Conservation (phyloP, 257 asterid species). For the Solanum okadae region DNA sequence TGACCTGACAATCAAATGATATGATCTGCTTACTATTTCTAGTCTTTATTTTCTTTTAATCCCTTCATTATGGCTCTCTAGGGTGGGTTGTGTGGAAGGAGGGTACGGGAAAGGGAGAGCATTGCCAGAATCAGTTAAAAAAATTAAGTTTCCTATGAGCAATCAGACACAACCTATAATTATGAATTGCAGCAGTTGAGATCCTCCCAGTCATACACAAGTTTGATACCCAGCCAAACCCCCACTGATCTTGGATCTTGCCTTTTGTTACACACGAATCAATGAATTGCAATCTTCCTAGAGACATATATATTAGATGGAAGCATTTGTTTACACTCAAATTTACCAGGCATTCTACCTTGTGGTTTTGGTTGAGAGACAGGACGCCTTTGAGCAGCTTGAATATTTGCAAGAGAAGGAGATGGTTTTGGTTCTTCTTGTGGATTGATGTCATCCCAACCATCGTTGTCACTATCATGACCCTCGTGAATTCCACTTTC, state of each 20-base stretch:
- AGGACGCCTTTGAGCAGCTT: slow-evolving; percentile 88
- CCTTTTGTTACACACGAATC: background rate
- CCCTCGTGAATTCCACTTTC: slow-evolving; percentile 66
- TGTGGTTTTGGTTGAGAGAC: slow-evolving; percentile 60
- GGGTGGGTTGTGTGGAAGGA: background rate
- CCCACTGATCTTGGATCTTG: background rate
- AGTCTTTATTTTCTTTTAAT: background rate
- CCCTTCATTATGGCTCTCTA: background rate
- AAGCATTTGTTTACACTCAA: background rate
- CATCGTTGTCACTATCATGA: slow-evolving; percentile 49
- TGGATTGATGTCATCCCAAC: slow-evolving; percentile 97
- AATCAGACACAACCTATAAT: background rate
- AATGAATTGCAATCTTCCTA: background rate
- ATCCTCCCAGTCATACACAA: background rate
- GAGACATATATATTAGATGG: background rate
- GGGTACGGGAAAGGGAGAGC: background rate
- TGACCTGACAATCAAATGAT: background rate
- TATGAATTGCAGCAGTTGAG: background rate
- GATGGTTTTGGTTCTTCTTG: slow-evolving; percentile 69
- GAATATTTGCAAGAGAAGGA: slow-evolving; percentile 73
- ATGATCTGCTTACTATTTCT: background rate
- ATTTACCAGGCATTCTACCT: slow-evolving; percentile 27
- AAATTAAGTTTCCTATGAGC: background rate
- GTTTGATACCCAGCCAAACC: background rate
- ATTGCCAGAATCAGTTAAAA: background rate